Percentiles rank a stretch among this genome's conserved stretches.
Conservation (phyloP, 177 flowering plant species). For the Vitis hybrid region DNA sequence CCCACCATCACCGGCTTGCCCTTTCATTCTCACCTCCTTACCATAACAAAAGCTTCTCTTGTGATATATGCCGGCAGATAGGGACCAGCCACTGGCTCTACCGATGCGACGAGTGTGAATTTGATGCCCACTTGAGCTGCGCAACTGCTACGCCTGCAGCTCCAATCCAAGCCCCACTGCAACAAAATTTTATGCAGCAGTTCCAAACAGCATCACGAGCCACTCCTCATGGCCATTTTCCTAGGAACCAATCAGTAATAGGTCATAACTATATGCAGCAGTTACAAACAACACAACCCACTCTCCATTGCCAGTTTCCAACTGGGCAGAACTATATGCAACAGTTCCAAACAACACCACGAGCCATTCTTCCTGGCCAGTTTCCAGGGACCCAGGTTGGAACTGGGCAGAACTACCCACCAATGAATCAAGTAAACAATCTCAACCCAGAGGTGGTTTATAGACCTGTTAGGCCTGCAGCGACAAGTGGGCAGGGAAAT, state of each 20-base stretch:
- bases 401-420: no score
- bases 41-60: constrained; percentile 21
- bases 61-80: constrained; percentile 28
- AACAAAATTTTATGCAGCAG: no score
- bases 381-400: no score
- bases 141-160: constrained; percentile 6
- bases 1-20: constrained; percentile 34
- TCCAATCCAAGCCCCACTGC: background rate
- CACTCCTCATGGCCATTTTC: no score
- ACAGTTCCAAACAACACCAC: background rate
- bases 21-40: constrained; percentile 31
- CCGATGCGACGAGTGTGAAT: constrained; percentile 31
- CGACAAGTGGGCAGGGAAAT: background rate
- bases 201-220: background rate
- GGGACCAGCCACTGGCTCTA: constrained; percentile 37
- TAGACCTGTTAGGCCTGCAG: background rate
- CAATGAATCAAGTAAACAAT: background rate
- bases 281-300: no score
- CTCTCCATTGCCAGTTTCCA: no score
- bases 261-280: no score
- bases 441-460: background rate
- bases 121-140: constrained; percentile 26
- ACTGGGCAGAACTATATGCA: no score
- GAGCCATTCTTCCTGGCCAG: no score
- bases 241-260: no score